phyloP scores from a whole-genome alignment of 2,329 filamentous ascomycete genomes.

The Annulohypoxylon truncatum region DNA sequence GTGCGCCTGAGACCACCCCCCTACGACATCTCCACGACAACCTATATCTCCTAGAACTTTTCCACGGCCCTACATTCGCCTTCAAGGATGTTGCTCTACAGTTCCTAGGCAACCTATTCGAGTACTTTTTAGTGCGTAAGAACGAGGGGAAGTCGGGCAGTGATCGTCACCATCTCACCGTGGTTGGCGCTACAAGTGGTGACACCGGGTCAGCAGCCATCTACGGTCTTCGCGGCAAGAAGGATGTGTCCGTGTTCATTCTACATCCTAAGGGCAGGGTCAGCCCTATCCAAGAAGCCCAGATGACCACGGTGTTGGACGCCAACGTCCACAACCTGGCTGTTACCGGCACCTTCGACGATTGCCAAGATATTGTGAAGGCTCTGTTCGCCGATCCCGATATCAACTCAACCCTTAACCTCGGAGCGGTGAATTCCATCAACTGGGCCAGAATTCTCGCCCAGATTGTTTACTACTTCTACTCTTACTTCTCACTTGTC shows the following conservation, averaged over 20 bases:
- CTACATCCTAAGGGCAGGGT: conserved; percentile 92
- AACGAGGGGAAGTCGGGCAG: conserved; percentile 75
- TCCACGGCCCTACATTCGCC: conserved; percentile 94
- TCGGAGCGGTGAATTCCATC: conserved; percentile 96
- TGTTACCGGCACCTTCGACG: conserved; percentile 92
- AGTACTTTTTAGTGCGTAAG: conserved; percentile 82
- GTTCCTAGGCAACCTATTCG: conserved; percentile 95
- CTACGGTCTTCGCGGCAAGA: conserved; percentile 93
- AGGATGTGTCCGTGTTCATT: conserved; percentile 97
- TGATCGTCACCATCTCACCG: conserved; percentile 83
- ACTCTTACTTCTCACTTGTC: conserved; percentile 87
- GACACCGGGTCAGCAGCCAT: conserved; percentile 96
- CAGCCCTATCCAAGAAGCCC: conserved; percentile 90
- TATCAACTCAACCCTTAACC: conserved; percentile 83
- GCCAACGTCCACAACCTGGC: conserved; percentile 92
- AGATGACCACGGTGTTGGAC: conserved; percentile 96
- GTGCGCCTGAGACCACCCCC: conserved; percentile 80
- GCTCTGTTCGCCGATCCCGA: conserved; percentile 87
- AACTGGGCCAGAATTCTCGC: conserved; percentile 96
- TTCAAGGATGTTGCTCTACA: conserved; percentile 97
- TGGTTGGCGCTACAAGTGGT: conserved; percentile 87
- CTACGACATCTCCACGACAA: conserved; percentile 81
- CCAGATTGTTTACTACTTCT: conserved; percentile 97
- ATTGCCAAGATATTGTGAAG: conserved; percentile 98
- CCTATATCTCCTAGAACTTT: conserved; percentile 89